These are phyloP conservation scores for Typha latifolia DNA, from an alignment of 176 grass and related monocot genomes.

Conservation along the genomic window DNA sequence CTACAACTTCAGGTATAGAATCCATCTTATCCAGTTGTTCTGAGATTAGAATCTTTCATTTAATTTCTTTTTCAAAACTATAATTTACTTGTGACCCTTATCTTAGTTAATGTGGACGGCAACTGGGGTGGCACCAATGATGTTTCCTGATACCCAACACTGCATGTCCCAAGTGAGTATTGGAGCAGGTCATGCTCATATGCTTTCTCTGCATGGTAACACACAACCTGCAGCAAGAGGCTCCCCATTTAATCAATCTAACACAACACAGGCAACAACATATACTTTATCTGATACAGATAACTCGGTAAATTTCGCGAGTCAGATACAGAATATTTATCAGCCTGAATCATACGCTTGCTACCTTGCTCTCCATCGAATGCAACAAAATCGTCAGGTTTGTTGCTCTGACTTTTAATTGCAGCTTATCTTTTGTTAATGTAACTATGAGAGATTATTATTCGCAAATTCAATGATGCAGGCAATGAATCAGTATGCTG, in stretches of 20 bases:
- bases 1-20: constrained; percentile 62
- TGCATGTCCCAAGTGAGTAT: constrained; percentile 48
- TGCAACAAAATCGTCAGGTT: constrained; percentile 8
- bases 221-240: constrained; percentile 8
- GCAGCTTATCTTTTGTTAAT: no score
- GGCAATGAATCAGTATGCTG: no score
- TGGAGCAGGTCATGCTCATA: constrained; percentile 17
- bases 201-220: constrained; percentile 9
- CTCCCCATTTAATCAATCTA: constrained; percentile 4
- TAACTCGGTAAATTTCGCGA: constrained; percentile 40
- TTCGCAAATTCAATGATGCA: no score
- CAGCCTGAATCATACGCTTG: constrained; percentile 18
- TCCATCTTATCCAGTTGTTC: no score
- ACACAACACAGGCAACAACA: neutral
- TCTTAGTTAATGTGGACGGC: constrained; percentile 65
- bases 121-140: constrained; percentile 57
- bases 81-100: no score
- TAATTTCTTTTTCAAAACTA: no score
- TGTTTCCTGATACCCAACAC: constrained; percentile 57
- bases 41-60: no score
- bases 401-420: no score
- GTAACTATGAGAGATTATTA: no score
- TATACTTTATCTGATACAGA: constrained; percentile 30
- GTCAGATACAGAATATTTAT: constrained; percentile 45
- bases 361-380: neutral